Percentiles rank a stretch among this genome's conserved stretches.
Evolutionary conservation across 106 monocot species (phyloP).

Genomic region (Alisma plantagoaquatica): DNA sequence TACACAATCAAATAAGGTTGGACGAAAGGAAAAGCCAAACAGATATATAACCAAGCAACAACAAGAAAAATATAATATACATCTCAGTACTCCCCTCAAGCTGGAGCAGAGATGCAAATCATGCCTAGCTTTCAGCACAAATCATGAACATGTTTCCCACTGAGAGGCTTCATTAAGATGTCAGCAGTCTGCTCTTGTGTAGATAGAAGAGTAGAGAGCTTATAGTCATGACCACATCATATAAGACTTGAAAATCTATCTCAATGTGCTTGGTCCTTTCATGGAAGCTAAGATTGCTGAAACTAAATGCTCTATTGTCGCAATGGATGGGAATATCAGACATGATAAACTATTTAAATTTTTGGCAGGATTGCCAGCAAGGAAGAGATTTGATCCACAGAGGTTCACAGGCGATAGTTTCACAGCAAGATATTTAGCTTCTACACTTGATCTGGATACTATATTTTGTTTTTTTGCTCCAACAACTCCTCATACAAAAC

Average conservation of each 20-base stretch:
- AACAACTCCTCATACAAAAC: too few species aligned
- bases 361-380: not conserved
- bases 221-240: not conserved
- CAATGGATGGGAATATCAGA: not conserved
- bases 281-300: not conserved
- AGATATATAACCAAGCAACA: too few species aligned
- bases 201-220: not conserved
- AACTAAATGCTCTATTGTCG: not conserved
- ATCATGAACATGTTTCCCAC: not conserved
- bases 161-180: not conserved
- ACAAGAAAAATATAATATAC: too few species aligned
- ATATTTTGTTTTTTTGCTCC: not conserved
- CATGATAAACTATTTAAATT: too few species aligned
- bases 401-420: not conserved
- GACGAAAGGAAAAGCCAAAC: too few species aligned
- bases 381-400: not conserved
- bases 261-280: conserved; percentile 2
- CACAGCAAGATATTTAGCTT: not conserved
- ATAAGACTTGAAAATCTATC: not conserved
- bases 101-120: not conserved
- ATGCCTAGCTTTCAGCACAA: not conserved
- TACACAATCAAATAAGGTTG: too few species aligned
- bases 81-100: not conserved
- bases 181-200: not conserved
- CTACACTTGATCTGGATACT: not conserved